Evolutionary conservation across 441 rosid species (phyloP).

Genomic region (Populus tomentosa): DNA sequence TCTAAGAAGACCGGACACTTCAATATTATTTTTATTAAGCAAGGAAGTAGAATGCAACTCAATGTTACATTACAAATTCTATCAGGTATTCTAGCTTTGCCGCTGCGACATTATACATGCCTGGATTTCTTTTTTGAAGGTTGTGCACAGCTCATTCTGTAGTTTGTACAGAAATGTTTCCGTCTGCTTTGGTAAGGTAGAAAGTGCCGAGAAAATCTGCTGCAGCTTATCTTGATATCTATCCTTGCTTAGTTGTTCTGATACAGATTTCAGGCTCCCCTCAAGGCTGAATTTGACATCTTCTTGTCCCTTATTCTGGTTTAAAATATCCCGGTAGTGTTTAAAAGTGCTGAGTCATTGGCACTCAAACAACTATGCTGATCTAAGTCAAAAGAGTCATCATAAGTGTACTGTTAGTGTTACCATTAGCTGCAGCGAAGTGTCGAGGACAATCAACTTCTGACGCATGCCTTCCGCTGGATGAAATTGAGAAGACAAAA

Average conservation of each 20-base stretch:
- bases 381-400: conserved; percentile 18
- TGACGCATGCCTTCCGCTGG: conserved; percentile 74
- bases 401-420: conserved; percentile 9
- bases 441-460: conserved; percentile 62
- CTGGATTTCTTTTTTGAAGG: conserved; percentile 53
- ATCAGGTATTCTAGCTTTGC: background rate
- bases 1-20: background rate
- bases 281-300: conserved; percentile 50
- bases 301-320: conserved; percentile 65
- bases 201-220: conserved; percentile 41
- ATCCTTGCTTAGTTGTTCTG: conserved; percentile 50
- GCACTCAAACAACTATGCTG: conserved; percentile 8
- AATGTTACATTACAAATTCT: background rate
- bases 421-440: conserved; percentile 69
- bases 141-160: conserved; percentile 47
- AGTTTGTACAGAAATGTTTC: conserved; percentile 46
- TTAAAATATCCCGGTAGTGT: conserved; percentile 23
- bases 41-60: conserved; percentile 1
- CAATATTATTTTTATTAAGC: background rate
- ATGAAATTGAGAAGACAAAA: conserved; percentile 18
- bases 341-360: conserved; percentile 7
- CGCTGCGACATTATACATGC: conserved; percentile 24
- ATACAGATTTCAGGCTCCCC: conserved; percentile 53
- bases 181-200: conserved; percentile 49
- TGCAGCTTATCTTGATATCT: conserved; percentile 46